Conservation (phyloP, 116 monocot species). For the Posidonia oceanica region DNA sequence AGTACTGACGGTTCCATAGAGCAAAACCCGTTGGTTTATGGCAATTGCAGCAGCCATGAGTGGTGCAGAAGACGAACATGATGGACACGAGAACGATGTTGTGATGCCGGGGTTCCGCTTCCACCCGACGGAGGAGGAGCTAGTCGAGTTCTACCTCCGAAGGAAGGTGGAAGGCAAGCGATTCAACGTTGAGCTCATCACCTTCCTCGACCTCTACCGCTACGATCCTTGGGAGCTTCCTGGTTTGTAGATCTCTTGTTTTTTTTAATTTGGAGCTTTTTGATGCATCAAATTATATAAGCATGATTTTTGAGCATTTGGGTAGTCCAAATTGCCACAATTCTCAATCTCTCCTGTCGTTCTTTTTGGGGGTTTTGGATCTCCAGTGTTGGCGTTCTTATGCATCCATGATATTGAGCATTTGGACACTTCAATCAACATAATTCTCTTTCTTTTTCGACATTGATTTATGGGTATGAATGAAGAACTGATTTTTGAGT, state of each 20-base stretch:
- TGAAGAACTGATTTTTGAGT: too few relatives aligned
- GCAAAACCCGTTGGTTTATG: too few relatives aligned
- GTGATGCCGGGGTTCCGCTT: slow-evolving; percentile 80
- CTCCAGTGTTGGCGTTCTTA: too few relatives aligned
- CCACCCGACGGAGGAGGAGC: slow-evolving; percentile 77
- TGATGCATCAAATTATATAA: too few relatives aligned
- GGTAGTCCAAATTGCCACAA: too few relatives aligned
- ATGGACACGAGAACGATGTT: slow-evolving; percentile 46
- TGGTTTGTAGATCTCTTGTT: slow-evolving; percentile 15
- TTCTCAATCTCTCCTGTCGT: too few relatives aligned
- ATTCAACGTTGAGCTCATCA: slow-evolving; percentile 65
- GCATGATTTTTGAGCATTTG: too few relatives aligned
- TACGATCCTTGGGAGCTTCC: slow-evolving; percentile 77
- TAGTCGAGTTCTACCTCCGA: slow-evolving; percentile 76
- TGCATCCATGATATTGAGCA: background rate
- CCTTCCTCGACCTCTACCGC: slow-evolving; percentile 63
- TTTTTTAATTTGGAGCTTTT: too few relatives aligned
- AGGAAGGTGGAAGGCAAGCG: slow-evolving; percentile 58
- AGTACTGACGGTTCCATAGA: too few relatives aligned
- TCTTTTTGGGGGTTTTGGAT: too few relatives aligned
- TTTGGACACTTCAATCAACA: background rate
- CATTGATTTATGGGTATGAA: too few relatives aligned
- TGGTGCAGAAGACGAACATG: slow-evolving; percentile 11
- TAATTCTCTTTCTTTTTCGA: too few relatives aligned
- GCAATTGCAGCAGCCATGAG: slow-evolving; percentile 16